These are phyloP conservation scores for Entomortierella parvispora DNA, from an alignment of 192 early-diverging fungal genomes.

Conservation along the genomic window DNA sequence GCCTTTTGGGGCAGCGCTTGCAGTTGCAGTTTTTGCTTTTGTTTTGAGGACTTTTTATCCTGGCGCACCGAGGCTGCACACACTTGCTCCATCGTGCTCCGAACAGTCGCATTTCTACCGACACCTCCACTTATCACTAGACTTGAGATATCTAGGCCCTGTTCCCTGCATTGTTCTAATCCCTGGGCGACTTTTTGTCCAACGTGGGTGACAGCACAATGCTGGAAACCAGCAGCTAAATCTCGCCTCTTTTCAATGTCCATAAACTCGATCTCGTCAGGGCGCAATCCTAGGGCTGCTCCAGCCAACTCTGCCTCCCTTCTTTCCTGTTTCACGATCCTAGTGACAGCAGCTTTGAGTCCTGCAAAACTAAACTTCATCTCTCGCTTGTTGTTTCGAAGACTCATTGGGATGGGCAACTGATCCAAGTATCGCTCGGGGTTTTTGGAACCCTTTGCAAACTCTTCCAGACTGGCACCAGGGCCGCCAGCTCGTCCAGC, in stretches of 20 bases:
- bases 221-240: conserved; percentile 80
- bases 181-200: conserved; percentile 71
- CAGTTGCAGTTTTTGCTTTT: neutral
- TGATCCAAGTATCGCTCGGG: conserved; percentile 40
- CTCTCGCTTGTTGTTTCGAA: conserved; percentile 52
- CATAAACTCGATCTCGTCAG: conserved; percentile 4
- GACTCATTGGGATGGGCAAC: conserved; percentile 71
- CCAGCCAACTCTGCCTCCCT: conserved; percentile 40
- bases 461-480: conserved; percentile 74
- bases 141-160: conserved; percentile 51
- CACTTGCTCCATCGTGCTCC: conserved; percentile 46
- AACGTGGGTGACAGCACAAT: conserved; percentile 66
- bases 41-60: neutral
- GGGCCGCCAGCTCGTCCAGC: conserved; percentile 71
- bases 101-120: conserved; percentile 74
- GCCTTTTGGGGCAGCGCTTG: neutral
- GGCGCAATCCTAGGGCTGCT: no score
- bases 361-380: conserved; percentile 82
- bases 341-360: conserved; percentile 72
- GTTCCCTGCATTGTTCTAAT: conserved; percentile 49
- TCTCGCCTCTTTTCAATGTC: conserved; percentile 53
- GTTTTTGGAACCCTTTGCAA: conserved; percentile 64
- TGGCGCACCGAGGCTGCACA: neutral
- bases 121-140: conserved; percentile 83
- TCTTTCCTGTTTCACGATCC: conserved; percentile 56